Evolutionary conservation across 305 asterid genomes (phyloP), one percentile per base, ranked within the genome.

Genomic region (Fraxinus sp.): DNA sequence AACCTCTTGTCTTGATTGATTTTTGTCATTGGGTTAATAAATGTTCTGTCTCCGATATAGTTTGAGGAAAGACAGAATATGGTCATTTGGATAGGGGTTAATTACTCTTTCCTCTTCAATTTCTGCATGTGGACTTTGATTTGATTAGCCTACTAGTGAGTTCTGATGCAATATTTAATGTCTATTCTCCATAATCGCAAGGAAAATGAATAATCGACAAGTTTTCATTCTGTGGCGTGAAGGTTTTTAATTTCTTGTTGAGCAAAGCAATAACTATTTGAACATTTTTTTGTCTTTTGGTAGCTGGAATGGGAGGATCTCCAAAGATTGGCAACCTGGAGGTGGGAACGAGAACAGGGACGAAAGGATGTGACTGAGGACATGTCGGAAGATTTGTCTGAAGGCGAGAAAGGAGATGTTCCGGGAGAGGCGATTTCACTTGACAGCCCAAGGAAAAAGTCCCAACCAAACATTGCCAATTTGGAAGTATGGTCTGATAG

Each of bases 291-390:
- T 71, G 20, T 20, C 14, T 62, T 77, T 76, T 78, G 77, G 71
- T 81, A 94, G 98, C 86, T 95, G 93, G 98, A 92, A 77, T 89
- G 83, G 97, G 99, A 94, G 75, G 96, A 86, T 83, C 18, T 85
- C 77, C 96, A 92, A 83, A 86, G 97, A 82, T 36, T 88, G 77
- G 89, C 97, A 24, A 83, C 86, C 75, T 85, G 97, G 85, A 93
- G 91, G 86, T 85, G 91, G 90, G 98, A 94, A 85, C 88, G 93
- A 55, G 99, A 95, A 83, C 94, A 89, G 87, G 98, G 99, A 6
- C 97, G 87, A 57, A 94, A 86, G 88, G 99, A 95, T 89, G 97
- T 89, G 1, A 91, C 96, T 0, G 99, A 94, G 43, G 98, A 95
- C 43, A 88, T 95, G 95, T 92, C 97, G 0, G 99, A 95, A 84